Conservation (phyloP, 2,329 filamentous ascomycete genomes). For the Sordariomycetes sp. region DNA sequence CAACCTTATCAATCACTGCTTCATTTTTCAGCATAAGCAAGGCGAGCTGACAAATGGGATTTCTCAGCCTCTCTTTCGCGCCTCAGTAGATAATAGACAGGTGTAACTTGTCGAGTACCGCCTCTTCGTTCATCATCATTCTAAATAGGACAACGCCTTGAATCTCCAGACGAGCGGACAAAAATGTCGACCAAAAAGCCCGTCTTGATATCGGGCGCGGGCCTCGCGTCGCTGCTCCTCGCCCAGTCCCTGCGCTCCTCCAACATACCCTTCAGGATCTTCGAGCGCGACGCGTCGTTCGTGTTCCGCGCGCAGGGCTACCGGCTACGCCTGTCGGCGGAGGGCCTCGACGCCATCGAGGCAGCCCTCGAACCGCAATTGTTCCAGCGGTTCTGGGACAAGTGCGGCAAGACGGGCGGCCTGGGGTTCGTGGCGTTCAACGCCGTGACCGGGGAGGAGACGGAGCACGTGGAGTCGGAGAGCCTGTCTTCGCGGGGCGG, state of each 20-base stretch:
- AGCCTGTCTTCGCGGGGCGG: conserved; percentile 39
- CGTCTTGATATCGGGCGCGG: conserved; percentile 32
- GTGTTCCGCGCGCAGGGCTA: conserved; percentile 52
- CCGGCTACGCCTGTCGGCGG: conserved; percentile 42
- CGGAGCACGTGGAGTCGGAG: conserved; percentile 16
- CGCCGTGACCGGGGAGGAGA: conserved; percentile 38
- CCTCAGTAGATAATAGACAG: no score
- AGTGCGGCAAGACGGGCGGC: conserved; percentile 49
- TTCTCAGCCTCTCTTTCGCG: no score
- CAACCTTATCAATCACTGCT: no score
- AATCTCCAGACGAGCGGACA: neutral
- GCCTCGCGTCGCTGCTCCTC: conserved; percentile 30
- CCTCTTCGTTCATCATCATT: no score
- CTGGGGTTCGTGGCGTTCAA: conserved; percentile 37
- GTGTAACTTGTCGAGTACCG: no score
- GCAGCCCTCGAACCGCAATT: conserved; percentile 35
- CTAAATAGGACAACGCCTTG: neutral
- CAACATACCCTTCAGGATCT: conserved; percentile 40
- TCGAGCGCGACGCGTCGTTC: conserved; percentile 40
- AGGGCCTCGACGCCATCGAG: conserved; percentile 51
- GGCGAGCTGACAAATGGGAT: no score
- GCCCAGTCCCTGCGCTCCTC: conserved; percentile 28
- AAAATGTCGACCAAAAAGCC: conserved; percentile 12
- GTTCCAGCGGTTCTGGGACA: conserved; percentile 46
- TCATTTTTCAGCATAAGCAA: no score